phyloP scores from a whole-genome alignment of 2,329 filamentous ascomycete species.

The Talaromyces sp. region DNA sequence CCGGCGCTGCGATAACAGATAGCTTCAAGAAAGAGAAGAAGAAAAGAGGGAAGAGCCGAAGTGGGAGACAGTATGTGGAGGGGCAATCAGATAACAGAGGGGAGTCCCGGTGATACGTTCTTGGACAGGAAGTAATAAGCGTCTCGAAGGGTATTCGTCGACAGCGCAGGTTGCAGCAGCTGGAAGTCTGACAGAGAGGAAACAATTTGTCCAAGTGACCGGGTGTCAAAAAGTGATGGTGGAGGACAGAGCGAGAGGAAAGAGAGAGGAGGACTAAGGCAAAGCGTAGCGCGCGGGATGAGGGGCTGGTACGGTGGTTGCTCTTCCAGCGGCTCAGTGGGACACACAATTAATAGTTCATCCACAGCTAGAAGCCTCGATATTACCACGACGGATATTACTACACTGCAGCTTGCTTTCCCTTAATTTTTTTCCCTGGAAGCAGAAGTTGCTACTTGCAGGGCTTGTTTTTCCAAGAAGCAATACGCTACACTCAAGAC shows the following conservation, averaged over 20 bases:
- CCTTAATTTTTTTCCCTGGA: neutral
- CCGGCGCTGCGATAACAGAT: slow-evolving; percentile 5
- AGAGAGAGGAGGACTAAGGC: neutral
- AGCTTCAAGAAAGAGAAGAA: slow-evolving; percentile 1
- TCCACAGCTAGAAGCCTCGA: neutral
- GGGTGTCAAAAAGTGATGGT: neutral
- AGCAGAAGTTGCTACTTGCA: too few species aligned
- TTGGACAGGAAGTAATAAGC: neutral
- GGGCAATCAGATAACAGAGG: slow-evolving; percentile 1
- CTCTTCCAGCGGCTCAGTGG: neutral
- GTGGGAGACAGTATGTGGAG: slow-evolving; percentile 1
- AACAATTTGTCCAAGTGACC: neutral
- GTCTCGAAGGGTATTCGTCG: neutral
- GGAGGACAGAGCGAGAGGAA: neutral
- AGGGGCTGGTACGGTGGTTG: slow-evolving; percentile 1
- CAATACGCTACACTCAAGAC: neutral
- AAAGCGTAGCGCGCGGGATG: slow-evolving; percentile 5
- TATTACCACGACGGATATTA: neutral
- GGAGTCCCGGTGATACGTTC: slow-evolving; percentile 1
- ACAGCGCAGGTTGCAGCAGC: neutral
- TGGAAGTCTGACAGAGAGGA: neutral
- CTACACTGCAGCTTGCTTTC: neutral
- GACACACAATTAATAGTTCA: neutral
- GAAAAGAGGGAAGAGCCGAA: neutral
- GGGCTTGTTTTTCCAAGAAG: too few species aligned